These are phyloP conservation scores for Prillingera fragicola DNA, from an alignment of 1,284 basidiomycete species.

Conservation along the genomic window DNA sequence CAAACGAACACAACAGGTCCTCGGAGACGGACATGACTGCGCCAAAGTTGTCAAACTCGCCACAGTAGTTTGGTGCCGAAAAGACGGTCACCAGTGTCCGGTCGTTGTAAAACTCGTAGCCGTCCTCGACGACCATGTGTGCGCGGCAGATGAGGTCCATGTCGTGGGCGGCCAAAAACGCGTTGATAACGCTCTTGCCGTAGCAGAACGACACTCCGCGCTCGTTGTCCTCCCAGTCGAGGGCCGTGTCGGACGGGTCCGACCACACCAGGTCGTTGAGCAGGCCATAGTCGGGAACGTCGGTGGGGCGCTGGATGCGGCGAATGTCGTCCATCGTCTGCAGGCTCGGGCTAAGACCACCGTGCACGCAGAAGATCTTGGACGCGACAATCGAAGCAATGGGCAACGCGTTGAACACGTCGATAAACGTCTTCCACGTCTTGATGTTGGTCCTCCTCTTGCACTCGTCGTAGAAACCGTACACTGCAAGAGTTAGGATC, in stretches of 20 bases:
- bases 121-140: conserved; percentile 97
- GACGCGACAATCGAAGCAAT: conserved; percentile 60
- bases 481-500: conserved; percentile 52
- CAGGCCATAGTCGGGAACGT: conserved; percentile 94
- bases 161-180: conserved; percentile 98
- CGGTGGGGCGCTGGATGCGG: conserved; percentile 97
- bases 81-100: conserved; percentile 97
- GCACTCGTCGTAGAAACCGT: conserved; percentile 61
- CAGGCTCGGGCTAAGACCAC: conserved; percentile 73
- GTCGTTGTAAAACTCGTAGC: conserved; percentile 99
- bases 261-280: conserved; percentile 98
- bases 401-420: conserved; percentile 62
- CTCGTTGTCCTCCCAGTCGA: conserved; percentile 99
- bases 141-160: conserved; percentile 99
- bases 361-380: conserved; percentile 57
- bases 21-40: conserved; percentile 86
- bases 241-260: conserved; percentile 99
- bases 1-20: conserved; percentile 94
- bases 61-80: conserved; percentile 72
- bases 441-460: conserved; percentile 62
- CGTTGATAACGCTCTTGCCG: conserved; percentile 93
- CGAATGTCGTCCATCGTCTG: conserved; percentile 99
- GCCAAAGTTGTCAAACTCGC: conserved; percentile 79
- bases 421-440: conserved; percentile 62
- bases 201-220: conserved; percentile 84